Evolutionary conservation across 164 flowering plant species (phyloP).

Genomic region (Piper betle): DNA sequence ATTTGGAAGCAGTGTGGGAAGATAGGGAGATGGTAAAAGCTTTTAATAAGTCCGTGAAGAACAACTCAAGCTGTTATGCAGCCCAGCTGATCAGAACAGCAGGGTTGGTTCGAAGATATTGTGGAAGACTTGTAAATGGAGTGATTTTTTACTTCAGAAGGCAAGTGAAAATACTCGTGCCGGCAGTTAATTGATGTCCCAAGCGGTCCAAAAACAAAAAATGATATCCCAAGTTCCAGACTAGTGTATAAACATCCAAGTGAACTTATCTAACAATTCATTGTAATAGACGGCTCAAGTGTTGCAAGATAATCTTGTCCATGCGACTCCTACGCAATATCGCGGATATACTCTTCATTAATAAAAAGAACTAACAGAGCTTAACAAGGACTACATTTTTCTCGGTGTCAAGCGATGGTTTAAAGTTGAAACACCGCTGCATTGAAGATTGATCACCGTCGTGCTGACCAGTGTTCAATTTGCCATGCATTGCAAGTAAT

Average conservation of each 20-base stretch:
- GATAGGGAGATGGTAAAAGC: neutral
- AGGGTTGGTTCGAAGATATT: slow-evolving; percentile 4
- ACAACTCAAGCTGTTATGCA: neutral
- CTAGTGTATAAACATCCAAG: too few relatives aligned
- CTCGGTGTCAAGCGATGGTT: neutral
- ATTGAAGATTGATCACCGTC: neutral
- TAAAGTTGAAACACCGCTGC: neutral
- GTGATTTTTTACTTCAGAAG: slow-evolving; percentile 8
- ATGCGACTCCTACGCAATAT: too few relatives aligned
- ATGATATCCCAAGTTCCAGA: too few relatives aligned
- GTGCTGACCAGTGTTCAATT: neutral
- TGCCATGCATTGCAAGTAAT: neutral
- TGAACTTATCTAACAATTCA: too few relatives aligned
- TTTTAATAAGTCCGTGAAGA: slow-evolving; percentile 32
- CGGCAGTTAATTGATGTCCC: slow-evolving; percentile 3
- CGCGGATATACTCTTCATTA: too few relatives aligned
- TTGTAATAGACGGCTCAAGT: too few relatives aligned
- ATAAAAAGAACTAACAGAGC: too few relatives aligned
- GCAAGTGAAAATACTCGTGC: slow-evolving; percentile 11
- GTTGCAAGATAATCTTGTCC: too few relatives aligned
- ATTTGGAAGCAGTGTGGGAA: neutral
- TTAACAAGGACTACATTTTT: too few relatives aligned
- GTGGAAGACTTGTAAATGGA: slow-evolving; percentile 2
- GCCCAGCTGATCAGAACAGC: slow-evolving; percentile 25
- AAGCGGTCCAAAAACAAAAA: neutral